These are phyloP conservation scores for Neolentinus lepideus DNA, from an alignment of 1,284 basidiomycete genomes.

Conservation along the genomic window DNA sequence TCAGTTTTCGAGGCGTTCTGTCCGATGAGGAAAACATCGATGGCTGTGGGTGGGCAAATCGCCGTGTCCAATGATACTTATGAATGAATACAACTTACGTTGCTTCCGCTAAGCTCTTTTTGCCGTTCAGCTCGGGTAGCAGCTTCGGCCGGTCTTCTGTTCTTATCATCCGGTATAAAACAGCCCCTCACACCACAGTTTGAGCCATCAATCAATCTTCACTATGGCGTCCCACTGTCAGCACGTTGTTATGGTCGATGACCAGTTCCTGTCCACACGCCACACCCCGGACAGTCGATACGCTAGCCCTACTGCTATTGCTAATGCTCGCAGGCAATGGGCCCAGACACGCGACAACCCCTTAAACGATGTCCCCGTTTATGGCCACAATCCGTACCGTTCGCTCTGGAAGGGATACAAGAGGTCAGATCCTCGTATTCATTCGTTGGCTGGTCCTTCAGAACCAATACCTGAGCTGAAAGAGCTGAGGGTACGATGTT, in stretches of 20 bases:
- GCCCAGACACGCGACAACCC: constrained; percentile 1
- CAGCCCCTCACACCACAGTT: neutral
- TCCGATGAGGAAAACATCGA: neutral
- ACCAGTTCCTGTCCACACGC: neutral
- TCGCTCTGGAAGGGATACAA: neutral
- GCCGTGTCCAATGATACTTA: neutral
- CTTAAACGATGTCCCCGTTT: neutral
- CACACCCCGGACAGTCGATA: neutral
- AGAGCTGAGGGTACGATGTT: neutral
- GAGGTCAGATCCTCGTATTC: constrained; percentile 1
- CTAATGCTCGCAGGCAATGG: neutral
- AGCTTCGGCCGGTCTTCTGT: neutral
- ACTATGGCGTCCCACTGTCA: neutral
- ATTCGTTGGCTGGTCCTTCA: neutral
- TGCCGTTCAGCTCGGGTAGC: neutral
- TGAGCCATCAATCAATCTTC: neutral
- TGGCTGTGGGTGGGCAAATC: neutral
- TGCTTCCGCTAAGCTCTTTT: neutral
- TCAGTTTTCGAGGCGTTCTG: neutral
- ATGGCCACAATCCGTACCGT: neutral
- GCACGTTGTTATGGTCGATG: constrained; percentile 1
- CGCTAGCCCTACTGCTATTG: neutral
- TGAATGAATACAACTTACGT: neutral
- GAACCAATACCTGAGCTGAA: neutral
- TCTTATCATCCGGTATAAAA: neutral